A percentile compares a stretch with the other conserved stretches of the same genome.
Conservation (phyloP, 108 stramenopile species). For the Nitzschia sp. region DNA sequence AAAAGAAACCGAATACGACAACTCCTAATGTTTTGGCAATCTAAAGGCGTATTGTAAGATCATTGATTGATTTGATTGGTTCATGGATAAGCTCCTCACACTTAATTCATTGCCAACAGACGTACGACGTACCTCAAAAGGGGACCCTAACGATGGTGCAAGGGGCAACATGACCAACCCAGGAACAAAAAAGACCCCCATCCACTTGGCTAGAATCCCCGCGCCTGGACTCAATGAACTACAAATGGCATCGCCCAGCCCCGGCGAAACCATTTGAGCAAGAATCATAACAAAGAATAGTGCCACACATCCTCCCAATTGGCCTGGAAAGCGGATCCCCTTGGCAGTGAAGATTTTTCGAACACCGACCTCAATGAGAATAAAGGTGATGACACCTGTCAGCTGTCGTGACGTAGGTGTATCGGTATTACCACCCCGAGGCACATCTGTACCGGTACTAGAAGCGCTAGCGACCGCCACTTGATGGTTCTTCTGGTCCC, state of each 20-base stretch:
- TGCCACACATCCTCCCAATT: constrained; percentile 61
- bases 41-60: neutral
- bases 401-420: neutral
- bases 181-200: constrained; percentile 81
- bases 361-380: constrained; percentile 32
- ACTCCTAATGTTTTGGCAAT: neutral
- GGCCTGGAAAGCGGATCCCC: constrained; percentile 58
- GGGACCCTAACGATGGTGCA: constrained; percentile 53
- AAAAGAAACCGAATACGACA: neutral
- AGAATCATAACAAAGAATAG: constrained; percentile 49
- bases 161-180: constrained; percentile 70
- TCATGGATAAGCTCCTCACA: neutral
- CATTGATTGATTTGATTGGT: neutral
- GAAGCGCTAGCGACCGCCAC: too few relatives aligned
- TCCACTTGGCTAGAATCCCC: constrained; percentile 68
- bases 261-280: constrained; percentile 31
- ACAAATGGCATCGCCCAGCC: constrained; percentile 39
- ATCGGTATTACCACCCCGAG: neutral
- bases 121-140: constrained; percentile 39
- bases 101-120: neutral
- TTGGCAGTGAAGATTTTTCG: constrained; percentile 47
- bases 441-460: too few relatives aligned
- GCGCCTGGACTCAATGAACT: constrained; percentile 59
- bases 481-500: too few relatives aligned
- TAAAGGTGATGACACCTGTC: neutral